Evolutionary conservation across 495 filamentous ascomycete species (phyloP).

Genomic region (Talaromyces ruber): DNA sequence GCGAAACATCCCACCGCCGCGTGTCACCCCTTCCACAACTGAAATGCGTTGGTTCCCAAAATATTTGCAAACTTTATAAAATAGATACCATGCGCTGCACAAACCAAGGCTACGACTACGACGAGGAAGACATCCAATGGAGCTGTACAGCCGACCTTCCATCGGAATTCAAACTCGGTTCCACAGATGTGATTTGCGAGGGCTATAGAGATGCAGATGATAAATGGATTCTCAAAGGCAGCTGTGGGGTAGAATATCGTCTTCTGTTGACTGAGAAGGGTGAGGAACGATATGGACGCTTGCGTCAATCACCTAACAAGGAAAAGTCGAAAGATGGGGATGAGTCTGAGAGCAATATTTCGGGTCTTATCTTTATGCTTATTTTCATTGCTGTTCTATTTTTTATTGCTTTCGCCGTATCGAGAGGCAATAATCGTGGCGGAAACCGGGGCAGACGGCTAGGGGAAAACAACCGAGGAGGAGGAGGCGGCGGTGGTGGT

Average conservation of each 20-base stretch:
- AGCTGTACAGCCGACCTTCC: slow-evolving; percentile 76
- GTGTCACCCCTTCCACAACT: slow-evolving; percentile 73
- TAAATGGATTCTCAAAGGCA: slow-evolving; percentile 76
- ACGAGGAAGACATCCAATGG: slow-evolving; percentile 73
- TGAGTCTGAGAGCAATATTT: neutral
- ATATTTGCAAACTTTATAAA: slow-evolving; percentile 51
- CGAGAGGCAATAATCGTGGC: neutral
- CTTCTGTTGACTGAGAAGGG: slow-evolving; percentile 75
- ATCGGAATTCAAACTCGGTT: slow-evolving; percentile 75
- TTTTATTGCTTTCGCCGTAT: neutral
- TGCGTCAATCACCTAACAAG: neutral
- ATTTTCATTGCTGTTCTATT: neutral
- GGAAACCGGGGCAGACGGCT: slow-evolving; percentile 6
- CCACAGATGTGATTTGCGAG: slow-evolving; percentile 89
- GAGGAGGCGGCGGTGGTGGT: slow-evolving; percentile 39
- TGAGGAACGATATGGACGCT: slow-evolving; percentile 55
- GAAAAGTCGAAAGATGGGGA: neutral
- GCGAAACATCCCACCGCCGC: slow-evolving; percentile 65
- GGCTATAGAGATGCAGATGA: slow-evolving; percentile 73
- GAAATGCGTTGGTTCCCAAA: slow-evolving; percentile 64
- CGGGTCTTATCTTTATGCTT: neutral
- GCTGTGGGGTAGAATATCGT: slow-evolving; percentile 89
- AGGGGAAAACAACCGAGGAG: slow-evolving; percentile 38
- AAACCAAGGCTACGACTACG: slow-evolving; percentile 68
- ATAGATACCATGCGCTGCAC: slow-evolving; percentile 81